Conservation (phyloP, 805 yeast genomes). For the Zygosaccharomyces siamensis region DNA sequence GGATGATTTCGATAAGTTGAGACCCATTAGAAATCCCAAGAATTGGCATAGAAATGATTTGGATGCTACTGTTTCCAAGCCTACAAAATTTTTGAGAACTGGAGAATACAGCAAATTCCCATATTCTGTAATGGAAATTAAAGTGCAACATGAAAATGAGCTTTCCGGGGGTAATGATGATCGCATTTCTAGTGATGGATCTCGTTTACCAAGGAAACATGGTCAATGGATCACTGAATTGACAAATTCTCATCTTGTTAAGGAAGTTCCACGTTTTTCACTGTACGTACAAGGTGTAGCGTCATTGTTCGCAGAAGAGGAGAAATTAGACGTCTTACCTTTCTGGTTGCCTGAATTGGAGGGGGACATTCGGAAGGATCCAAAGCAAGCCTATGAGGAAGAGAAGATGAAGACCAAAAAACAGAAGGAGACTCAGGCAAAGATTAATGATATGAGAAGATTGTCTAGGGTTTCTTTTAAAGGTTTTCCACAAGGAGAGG, state of each 20-base stretch:
- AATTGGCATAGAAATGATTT: conserved; percentile 92
- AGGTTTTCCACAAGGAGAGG: conserved; percentile 6
- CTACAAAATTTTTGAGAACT: conserved; percentile 68
- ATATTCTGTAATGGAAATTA: conserved; percentile 82
- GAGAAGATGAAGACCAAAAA: conserved; percentile 50
- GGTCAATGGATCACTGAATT: conserved; percentile 82
- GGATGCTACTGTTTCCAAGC: conserved; percentile 68
- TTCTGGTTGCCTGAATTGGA: conserved; percentile 94
- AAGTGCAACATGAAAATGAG: conserved; percentile 44
- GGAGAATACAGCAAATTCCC: conserved; percentile 86
- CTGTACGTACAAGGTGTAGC: conserved; percentile 93
- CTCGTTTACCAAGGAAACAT: conserved; percentile 45
- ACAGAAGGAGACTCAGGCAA: conserved; percentile 36
- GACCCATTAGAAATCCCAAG: conserved; percentile 85
- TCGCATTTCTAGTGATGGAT: conserved; percentile 31
- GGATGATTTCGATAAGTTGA: conserved; percentile 74
- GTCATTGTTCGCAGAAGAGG: conserved; percentile 78
- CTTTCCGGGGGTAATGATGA: conserved; percentile 31
- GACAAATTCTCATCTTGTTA: conserved; percentile 75
- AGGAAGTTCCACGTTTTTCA: conserved; percentile 90
- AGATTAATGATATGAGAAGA: conserved; percentile 37
- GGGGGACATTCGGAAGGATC: conserved; percentile 66
- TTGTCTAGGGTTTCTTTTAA: conserved; percentile 25
- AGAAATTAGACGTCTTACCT: conserved; percentile 78
- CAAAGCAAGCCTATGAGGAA: conserved; percentile 72